Conservation (phyloP, 202 grass and related monocot genomes). For the Brachypodium distachyon region DNA sequence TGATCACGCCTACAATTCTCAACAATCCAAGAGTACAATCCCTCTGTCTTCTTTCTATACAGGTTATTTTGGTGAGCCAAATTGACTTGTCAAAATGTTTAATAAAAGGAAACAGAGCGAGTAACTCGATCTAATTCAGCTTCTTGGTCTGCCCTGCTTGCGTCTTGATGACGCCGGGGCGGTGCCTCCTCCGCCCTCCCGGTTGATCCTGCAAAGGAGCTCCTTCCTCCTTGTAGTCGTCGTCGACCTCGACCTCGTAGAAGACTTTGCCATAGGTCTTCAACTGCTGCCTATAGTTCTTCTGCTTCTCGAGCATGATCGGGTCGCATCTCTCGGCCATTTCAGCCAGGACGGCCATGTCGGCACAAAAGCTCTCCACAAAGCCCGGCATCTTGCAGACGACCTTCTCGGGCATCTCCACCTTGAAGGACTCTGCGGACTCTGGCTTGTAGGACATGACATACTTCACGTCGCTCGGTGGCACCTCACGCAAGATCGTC, state of each 20-base stretch:
- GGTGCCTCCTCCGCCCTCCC: background rate
- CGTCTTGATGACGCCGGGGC: background rate
- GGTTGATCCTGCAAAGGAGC: background rate
- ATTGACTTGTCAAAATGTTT: background rate
- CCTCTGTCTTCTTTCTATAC: no score
- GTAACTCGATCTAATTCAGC: background rate
- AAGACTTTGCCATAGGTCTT: background rate
- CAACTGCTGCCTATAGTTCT: background rate
- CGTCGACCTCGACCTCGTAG: background rate
- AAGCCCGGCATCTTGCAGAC: background rate
- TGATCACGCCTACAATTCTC: no score
- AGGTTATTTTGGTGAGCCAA: no score
- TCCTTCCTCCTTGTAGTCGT: background rate
- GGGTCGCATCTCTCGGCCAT: background rate
- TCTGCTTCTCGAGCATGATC: background rate
- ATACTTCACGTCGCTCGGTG: background rate
- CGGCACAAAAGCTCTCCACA: background rate
- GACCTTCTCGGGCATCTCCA: background rate
- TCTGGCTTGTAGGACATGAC: background rate
- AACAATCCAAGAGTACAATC: no score
- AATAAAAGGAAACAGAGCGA: no score
- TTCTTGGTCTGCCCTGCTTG: background rate
- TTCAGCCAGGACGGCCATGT: background rate
- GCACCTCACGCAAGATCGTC: background rate
- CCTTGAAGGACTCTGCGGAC: background rate